Base-by-base conservation (phyloP, 2,329 filamentous ascomycete species). In the Penicillium polonicum region DNA sequence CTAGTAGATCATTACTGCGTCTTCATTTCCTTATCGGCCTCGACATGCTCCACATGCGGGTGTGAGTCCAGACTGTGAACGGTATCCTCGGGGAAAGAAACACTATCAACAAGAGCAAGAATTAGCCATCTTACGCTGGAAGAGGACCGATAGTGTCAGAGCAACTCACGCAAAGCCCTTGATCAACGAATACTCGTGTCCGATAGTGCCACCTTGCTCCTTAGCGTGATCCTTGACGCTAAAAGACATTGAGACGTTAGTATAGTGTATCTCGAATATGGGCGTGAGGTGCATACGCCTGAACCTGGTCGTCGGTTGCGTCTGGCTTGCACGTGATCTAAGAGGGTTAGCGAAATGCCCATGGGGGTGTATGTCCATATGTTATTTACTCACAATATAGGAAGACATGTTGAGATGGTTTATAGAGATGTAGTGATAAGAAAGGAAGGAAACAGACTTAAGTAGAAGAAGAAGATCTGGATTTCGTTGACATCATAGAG, bases 401-500 rank as follows among this genome's bases (percentile, higher is more conserved):
- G 42, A 36, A 53, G 55, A 21, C 55, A 57, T 57, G 17, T 15
- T 57, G 29, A 13, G 12, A 35, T 44, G 4, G 29, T 17, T 35
- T 35, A 17, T 46, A 21, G 19, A 19, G 19, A 13, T 33, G n/a
- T 12, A n/a, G 41, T 31, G 17, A 4, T 19, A 4, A n/a, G n/a
- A 8, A 17, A 2, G 6, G 31, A 15, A 13, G 23, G 10, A 36
- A 27, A 15, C 3, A 8, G 42, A 35, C 8, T 31, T 53, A 53
- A 39, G 15, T 48, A 48, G 39, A 50, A 21, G 35, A 19, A 23
- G 12, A 27, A 23, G 12, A 17, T 12, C 35, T 38, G 35, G 17
- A 33, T 8, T 35, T 35, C 13, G 35, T 23, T 57, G 44, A 57
- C 55, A 57, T 57, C 55, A 57, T 57, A 57, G 55, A 57, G 55